A percentile compares a stretch with the other conserved stretches of the same genome.
Conservation (phyloP, 2,329 filamentous ascomycete genomes). For the Lachnellula arida region DNA sequence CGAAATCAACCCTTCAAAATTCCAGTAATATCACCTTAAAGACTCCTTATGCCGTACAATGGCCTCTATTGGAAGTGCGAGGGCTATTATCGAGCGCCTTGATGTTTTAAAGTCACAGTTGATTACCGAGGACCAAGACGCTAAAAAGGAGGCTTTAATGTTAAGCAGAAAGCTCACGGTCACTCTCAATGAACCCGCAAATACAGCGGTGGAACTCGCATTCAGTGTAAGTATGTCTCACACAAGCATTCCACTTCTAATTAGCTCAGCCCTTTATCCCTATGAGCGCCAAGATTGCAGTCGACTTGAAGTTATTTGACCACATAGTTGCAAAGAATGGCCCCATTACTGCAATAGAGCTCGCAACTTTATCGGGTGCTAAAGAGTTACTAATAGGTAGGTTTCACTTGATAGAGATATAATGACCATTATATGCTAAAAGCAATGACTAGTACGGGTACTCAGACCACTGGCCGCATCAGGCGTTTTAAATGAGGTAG, state of each 20-base stretch:
- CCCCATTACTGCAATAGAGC: slow-evolving; percentile 1
- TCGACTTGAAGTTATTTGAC: no score
- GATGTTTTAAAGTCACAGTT: background rate
- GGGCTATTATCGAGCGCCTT: background rate
- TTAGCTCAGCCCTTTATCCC: background rate
- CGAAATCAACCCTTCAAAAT: no score
- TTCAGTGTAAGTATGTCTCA: background rate
- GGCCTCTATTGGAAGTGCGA: no score
- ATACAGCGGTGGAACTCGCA: background rate
- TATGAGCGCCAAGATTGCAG: slow-evolving; percentile 10
- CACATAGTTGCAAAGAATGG: background rate
- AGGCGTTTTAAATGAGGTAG: slow-evolving; percentile 2
- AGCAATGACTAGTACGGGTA: slow-evolving; percentile 1
- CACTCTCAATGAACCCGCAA: background rate
- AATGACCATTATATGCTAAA: background rate
- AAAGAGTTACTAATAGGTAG: slow-evolving; percentile 10
- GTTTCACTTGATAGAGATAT: background rate
- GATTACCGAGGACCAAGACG: background rate
- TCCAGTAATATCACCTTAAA: no score
- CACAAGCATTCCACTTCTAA: background rate
- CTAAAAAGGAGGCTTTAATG: background rate
- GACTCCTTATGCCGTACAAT: no score
- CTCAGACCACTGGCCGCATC: slow-evolving; percentile 2
- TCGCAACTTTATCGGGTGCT: slow-evolving; percentile 5
- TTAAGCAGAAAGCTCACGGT: background rate